Percentiles rank a stretch among this genome's conserved stretches.
These are phyloP conservation scores for Blastomyces percursus DNA, from an alignment of 2,329 filamentous ascomycete species.

Conservation along the genomic window DNA sequence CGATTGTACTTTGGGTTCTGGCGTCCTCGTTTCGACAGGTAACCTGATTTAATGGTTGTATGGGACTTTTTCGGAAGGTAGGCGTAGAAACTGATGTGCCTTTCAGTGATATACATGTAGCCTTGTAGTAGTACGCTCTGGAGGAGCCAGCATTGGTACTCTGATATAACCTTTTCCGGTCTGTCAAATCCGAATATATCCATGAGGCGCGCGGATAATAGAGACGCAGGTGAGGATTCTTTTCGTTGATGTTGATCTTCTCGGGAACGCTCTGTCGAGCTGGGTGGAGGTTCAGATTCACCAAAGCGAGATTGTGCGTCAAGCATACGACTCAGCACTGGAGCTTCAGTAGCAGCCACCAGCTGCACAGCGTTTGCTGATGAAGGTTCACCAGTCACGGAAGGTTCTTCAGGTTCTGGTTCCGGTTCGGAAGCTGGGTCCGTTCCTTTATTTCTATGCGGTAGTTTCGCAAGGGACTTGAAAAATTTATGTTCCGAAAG, in stretches of 20 bases:
- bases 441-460: conserved; percentile 12
- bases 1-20: conserved; percentile 78
- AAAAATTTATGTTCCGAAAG: conserved; percentile 56
- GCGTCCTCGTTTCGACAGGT: conserved; percentile 76
- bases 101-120: conserved; percentile 88
- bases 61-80: conserved; percentile 89
- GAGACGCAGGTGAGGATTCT: conserved; percentile 39
- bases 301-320: conserved; percentile 56
- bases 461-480: conserved; percentile 51
- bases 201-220: conserved; percentile 60
- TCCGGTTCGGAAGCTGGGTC: conserved; percentile 18
- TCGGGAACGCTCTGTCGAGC: not conserved
- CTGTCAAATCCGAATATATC: conserved; percentile 77
- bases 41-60: conserved; percentile 71
- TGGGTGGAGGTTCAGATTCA: conserved; percentile 10
- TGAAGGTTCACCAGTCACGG: conserved; percentile 13
- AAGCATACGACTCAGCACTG: conserved; percentile 67
- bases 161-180: conserved; percentile 73
- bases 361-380: conserved; percentile 7
- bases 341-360: conserved; percentile 45
- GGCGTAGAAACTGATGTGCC: conserved; percentile 93
- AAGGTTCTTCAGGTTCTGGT: conserved; percentile 14
- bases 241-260: conserved; percentile 33
- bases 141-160: conserved; percentile 88
- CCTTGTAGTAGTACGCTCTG: conserved; percentile 88